Evolutionary conservation across 179 eudicot species (phyloP), one percentile per base, ranked within the genome.

Genomic region (Spinacia oleracea): DNA sequence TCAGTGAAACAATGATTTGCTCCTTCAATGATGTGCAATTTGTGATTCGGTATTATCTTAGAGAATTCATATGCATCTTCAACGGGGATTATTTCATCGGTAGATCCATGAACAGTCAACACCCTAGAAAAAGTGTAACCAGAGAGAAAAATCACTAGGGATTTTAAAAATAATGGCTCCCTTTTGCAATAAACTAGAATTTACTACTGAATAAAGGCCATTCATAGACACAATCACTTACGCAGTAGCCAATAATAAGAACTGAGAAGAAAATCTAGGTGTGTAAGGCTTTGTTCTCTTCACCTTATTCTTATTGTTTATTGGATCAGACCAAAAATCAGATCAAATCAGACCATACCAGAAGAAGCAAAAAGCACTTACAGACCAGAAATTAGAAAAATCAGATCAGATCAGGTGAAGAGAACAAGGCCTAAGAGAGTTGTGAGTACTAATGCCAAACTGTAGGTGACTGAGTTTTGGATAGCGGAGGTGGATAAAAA

Each of bases 81-180:
- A 3, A 90, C 87, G 0, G 98, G 89, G 75, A 91, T 92, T 51
- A 89, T 56, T 79, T 93, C 86, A 79, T 94, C 98, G 15, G 83
- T 86, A 42, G 94, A 86, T 78, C 98, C 98, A 81, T 94, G 98
- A n/a, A 92, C 89, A 18, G 94, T 91, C 91, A 91, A 79, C 23
- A 94, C 92, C 91, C 97, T 94, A 79, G 58, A 60, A 56, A 34
- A 15, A 4, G 62, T 3, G 29, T 48, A 5, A 31, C 5, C 23
- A 53, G 25, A 25, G 56, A 70, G 56, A 23, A 20, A 20, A 6
- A 40, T 40, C 14, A 69, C 2, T 40, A 40, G 31, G 9, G 43
- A n/a, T 6, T 18, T 40, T 11, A 40, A 69, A 40, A 69, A 43
- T 0, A 0, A 0, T 0, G 8, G 31, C 43, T n/a, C n/a, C 31